These are phyloP conservation scores for Racocetra persica DNA, from an alignment of 371 early-diverging fungal species.

Conservation along the genomic window DNA sequence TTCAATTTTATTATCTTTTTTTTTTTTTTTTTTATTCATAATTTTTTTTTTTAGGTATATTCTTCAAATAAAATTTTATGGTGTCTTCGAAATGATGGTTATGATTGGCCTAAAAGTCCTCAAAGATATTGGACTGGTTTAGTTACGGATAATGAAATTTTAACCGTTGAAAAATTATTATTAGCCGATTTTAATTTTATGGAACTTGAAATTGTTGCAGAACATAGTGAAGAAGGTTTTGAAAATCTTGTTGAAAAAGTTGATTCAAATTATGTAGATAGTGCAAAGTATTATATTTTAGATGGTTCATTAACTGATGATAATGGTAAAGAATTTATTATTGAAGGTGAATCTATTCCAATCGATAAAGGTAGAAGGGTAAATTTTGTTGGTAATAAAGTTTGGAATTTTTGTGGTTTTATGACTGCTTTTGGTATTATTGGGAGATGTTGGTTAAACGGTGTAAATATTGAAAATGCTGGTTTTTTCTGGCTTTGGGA, in stretches of 20 bases:
- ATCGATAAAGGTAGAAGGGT: constrained; percentile 31
- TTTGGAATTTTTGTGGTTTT: constrained; percentile 14
- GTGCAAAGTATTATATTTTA: neutral
- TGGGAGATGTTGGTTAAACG: constrained; percentile 8
- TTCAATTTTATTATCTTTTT: too few species aligned
- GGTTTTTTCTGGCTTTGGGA: constrained; percentile 34
- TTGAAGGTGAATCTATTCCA: constrained; percentile 6
- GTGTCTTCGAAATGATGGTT: constrained; percentile 26
- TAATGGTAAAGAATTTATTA: neutral
- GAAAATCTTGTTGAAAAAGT: neutral
- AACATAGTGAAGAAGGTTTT: neutral
- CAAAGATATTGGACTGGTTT: constrained; percentile 25
- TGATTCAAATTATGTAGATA: constrained; percentile 10
- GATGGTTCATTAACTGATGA: constrained; percentile 18
- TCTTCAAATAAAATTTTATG: constrained; percentile 31
- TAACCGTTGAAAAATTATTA: constrained; percentile 6
- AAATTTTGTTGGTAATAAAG: neutral
- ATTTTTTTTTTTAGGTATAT: constrained; percentile 16
- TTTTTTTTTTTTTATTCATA: neutral
- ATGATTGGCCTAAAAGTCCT: constrained; percentile 8
- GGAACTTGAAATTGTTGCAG: neutral
- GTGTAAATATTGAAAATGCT: neutral
- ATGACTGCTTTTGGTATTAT: constrained; percentile 25
- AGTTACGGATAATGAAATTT: neutral
- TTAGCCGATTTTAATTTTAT: neutral